Percentiles rank a stretch among this genome's conserved stretches.
Conservation (phyloP, 2,329 filamentous ascomycete genomes). For the Sarocladium oryzae region DNA sequence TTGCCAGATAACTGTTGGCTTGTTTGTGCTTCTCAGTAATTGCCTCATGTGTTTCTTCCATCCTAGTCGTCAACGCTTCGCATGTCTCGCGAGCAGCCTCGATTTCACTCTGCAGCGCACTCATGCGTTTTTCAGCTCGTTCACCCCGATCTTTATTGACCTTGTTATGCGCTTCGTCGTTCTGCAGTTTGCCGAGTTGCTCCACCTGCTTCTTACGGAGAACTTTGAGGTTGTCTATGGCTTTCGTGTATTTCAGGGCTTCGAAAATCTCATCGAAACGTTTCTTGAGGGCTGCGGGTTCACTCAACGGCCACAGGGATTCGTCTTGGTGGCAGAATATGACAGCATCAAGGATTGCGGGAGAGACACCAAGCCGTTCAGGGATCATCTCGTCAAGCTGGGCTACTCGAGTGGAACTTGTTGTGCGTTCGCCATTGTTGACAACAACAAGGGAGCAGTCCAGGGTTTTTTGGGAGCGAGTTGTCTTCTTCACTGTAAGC, state of each 20-base stretch:
- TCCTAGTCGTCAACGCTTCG: conserved; percentile 51
- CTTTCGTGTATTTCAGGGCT: conserved; percentile 93
- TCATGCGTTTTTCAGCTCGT: conserved; percentile 58
- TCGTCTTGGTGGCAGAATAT: conserved; percentile 99
- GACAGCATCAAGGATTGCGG: conserved; percentile 84
- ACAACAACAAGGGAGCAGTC: conserved; percentile 72
- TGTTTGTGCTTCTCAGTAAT: conserved; percentile 64
- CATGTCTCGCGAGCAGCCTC: conserved; percentile 53
- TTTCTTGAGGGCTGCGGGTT: conserved; percentile 79
- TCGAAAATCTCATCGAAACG: conserved; percentile 98
- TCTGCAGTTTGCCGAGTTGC: conserved; percentile 65
- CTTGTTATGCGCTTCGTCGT: conserved; percentile 71
- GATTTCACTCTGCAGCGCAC: conserved; percentile 60
- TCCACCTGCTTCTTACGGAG: conserved; percentile 78
- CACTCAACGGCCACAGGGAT: conserved; percentile 92
- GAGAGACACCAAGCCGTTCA: conserved; percentile 79
- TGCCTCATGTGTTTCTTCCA: conserved; percentile 50
- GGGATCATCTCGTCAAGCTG: conserved; percentile 83
- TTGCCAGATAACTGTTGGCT: conserved; percentile 65
- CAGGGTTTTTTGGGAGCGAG: conserved; percentile 71
- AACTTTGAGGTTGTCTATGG: conserved; percentile 88
- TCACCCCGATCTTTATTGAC: conserved; percentile 79
- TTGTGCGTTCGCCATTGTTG: conserved; percentile 71
- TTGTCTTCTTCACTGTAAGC: conserved; percentile 77
- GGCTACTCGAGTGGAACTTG: conserved; percentile 71